Evolutionary conservation across 2,329 filamentous ascomycete species (phyloP).

Genomic region (Alternaria sp.): DNA sequence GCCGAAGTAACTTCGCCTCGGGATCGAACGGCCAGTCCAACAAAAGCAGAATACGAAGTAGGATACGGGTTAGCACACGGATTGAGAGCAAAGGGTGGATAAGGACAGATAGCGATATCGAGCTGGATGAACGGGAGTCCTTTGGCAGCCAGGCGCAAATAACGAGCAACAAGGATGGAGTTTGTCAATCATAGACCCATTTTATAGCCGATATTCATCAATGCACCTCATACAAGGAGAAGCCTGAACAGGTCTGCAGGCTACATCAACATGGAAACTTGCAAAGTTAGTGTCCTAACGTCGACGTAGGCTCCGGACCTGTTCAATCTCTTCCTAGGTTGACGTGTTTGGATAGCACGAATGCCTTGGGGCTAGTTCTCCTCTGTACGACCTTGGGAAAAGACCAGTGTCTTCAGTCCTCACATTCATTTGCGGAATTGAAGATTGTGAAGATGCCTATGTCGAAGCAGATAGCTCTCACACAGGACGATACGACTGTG

Average conservation of each 20-base stretch:
- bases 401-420: too few species aligned
- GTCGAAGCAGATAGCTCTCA: not conserved
- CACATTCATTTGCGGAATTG: not conserved
- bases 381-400: too few species aligned
- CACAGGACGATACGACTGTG: not conserved
- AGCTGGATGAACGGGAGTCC: not conserved
- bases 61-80: not conserved
- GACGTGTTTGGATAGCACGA: too few species aligned
- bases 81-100: not conserved
- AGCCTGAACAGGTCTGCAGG: too few species aligned
- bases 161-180: not conserved
- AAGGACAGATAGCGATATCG: not conserved
- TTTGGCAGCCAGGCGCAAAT: not conserved
- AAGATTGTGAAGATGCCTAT: not conserved
- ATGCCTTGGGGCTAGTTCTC: too few species aligned
- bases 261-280: too few species aligned
- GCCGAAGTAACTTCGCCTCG: not conserved
- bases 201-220: not conserved
- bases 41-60: not conserved
- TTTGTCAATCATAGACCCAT: not conserved
- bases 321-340: too few species aligned
- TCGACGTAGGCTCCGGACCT: too few species aligned
- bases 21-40: not conserved
- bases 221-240: too few species aligned
- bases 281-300: too few species aligned